Evolutionary conservation across 306 rosid genomes (phyloP), one percentile per base, ranked within the genome.

Genomic region (Amphicarpaea edgeworthii): DNA sequence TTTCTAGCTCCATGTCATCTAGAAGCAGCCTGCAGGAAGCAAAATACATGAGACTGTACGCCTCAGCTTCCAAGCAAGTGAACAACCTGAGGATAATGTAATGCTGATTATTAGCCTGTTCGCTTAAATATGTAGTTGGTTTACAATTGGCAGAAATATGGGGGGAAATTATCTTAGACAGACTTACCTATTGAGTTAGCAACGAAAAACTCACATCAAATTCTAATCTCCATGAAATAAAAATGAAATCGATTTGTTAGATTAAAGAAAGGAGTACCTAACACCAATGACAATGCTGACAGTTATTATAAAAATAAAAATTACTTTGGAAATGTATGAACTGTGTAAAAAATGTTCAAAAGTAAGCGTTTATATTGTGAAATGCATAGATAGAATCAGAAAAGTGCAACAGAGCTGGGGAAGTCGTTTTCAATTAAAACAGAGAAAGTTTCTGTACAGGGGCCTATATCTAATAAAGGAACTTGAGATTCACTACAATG

Each of bases 1-100:
- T 43, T 70, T 71, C 46, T 37, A 40, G 50, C 66, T 49, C 83
- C 23, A 20, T 53, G 75, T 49, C 53, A 64, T 21, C 53, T 64
- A 72, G 62, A 19, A 15, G 30, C 43, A 42, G 12, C 50, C 4
- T 12, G 24, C 37, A 30, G 1, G 37, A 30, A 3, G 37, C 7
- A 1, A 5, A 30, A 5, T 4, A 30, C 37, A 30, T 30, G 37
- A 30, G 37, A 30, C 37, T 7, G 5, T 30, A 30, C 37, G 37
- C 37, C 37, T 30, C 6, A 30, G 37, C 37, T 30, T 30, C 37
- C 37, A 30, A 30, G 37, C 37, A 30, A 4, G 37, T 30, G 37
- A 30, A 30, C 37, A 30, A 30, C 37, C 37, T 30, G 37, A 30
- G 4, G 5, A 30, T 30, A 30, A 30, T 30, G 37, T 4, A 30